phyloP scores from a whole-genome alignment of 257 asterid genomes.

The Solanum etuberosum region DNA sequence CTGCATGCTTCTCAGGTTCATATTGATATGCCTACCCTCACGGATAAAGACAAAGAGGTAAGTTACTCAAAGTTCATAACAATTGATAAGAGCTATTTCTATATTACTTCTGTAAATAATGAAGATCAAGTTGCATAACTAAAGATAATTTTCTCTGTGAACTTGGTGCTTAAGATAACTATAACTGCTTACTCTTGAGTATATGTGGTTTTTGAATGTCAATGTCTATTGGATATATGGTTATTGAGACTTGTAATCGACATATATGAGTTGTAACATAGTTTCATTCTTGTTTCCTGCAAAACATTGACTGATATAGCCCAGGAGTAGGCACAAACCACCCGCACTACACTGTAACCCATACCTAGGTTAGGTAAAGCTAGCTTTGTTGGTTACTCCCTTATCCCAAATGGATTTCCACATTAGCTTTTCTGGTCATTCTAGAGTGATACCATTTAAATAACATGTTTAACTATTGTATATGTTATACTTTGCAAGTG shows the following conservation, averaged over 20 bases:
- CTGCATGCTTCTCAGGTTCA: conserved; percentile 65
- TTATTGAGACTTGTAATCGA: not conserved
- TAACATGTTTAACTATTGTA: not conserved
- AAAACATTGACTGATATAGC: not conserved
- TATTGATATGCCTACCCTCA: conserved; percentile 78
- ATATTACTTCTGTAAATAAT: not conserved
- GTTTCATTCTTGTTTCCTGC: not conserved
- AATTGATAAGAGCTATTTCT: not conserved
- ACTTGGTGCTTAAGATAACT: not conserved
- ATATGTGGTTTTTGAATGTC: not conserved
- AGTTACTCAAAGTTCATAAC: not conserved
- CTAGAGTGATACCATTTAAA: not conserved
- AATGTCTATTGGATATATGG: not conserved
- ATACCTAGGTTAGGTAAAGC: not conserved
- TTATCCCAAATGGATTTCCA: not conserved
- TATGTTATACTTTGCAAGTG: not conserved
- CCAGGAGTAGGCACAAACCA: not conserved
- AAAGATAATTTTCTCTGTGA: not conserved
- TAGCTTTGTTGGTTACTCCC: not conserved
- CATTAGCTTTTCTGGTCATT: not conserved
- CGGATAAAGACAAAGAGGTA: conserved; percentile 87
- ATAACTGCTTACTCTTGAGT: not conserved
- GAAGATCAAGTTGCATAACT: not conserved
- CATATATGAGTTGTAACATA: not conserved
- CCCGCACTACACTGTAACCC: not conserved